A percentile compares a stretch with the other conserved stretches of the same genome.
These are phyloP conservation scores for Emergomyces pasteurianus DNA, from an alignment of 2,329 filamentous ascomycete species.

Conservation along the genomic window DNA sequence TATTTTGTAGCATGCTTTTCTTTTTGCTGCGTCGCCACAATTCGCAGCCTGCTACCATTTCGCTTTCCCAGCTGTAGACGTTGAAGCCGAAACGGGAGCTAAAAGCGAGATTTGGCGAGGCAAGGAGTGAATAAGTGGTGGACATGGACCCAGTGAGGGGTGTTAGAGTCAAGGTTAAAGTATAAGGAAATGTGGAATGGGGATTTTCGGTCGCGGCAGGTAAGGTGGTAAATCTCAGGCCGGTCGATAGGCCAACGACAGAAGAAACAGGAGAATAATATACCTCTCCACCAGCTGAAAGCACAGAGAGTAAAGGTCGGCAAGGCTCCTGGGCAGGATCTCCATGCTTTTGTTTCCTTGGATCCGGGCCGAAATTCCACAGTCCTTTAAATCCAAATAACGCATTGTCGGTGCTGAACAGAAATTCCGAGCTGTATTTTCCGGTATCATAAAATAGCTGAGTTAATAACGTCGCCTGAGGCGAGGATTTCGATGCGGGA, in stretches of 20 bases:
- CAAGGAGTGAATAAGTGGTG: conserved; percentile 82
- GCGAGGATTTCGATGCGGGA: conserved; percentile 30
- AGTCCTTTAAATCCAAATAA: conserved; percentile 76
- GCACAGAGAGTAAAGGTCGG: conserved; percentile 60
- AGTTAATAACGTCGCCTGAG: conserved; percentile 34
- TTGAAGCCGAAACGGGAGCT: conserved; percentile 95
- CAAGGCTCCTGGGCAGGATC: conserved; percentile 12
- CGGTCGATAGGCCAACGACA: conserved; percentile 79
- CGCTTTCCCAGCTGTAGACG: conserved; percentile 94
- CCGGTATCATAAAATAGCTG: conserved; percentile 59
- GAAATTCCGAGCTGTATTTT: conserved; percentile 76
- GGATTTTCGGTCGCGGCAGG: conserved; percentile 39
- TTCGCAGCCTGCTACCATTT: conserved; percentile 83
- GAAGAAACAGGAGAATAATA: conserved; percentile 96
- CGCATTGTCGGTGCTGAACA: conserved; percentile 86
- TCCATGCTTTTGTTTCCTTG: conserved; percentile 13
- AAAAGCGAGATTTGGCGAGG: conserved; percentile 68
- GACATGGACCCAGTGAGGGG: conserved; percentile 89
- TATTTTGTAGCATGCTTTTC: conserved; percentile 6
- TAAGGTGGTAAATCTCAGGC: conserved; percentile 78
- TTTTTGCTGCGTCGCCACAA: conserved; percentile 58
- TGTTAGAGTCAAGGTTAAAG: conserved; percentile 84
- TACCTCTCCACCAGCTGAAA: conserved; percentile 82
- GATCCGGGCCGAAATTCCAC: conserved; percentile 82
- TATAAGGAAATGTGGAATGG: conserved; percentile 71